Conservation (phyloP, 2,329 filamentous ascomycete species). For the Colletotrichum eremochloae region DNA sequence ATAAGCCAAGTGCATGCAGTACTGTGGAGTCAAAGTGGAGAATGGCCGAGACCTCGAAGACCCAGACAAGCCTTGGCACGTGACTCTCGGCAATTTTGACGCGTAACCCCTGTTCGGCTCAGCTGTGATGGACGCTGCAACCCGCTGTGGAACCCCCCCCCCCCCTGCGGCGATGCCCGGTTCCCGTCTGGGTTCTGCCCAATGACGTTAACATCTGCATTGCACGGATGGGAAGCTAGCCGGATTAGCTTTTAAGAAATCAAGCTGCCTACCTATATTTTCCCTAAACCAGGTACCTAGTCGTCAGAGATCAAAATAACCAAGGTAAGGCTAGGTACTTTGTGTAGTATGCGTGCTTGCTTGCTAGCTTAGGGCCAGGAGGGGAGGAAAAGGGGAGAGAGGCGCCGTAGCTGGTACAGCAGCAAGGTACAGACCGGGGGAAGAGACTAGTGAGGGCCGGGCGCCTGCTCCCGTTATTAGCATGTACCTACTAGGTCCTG, state of each 20-base stretch:
- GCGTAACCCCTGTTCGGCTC: conserved; percentile 28
- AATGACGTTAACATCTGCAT: conserved; percentile 23
- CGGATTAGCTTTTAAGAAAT: conserved; percentile 12
- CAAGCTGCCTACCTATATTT: not conserved
- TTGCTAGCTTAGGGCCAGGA: too few relatives aligned
- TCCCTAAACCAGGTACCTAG: too few relatives aligned
- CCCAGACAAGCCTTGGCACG: conserved; percentile 34
- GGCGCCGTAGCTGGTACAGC: not conserved
- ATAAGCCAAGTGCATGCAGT: conserved; percentile 13
- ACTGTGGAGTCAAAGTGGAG: not conserved
- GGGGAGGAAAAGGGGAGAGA: not conserved
- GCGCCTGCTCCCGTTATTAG: conserved; percentile 13
- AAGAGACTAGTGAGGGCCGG: not conserved
- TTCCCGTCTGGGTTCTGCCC: conserved; percentile 5
- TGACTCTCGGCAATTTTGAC: conserved; percentile 36
- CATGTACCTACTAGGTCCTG: too few relatives aligned
- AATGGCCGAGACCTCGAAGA: conserved; percentile 2
- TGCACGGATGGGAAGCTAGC: conserved; percentile 18
- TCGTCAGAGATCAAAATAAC: too few relatives aligned
- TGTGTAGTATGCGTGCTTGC: too few relatives aligned
- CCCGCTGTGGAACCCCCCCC: not conserved
- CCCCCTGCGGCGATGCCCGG: conserved; percentile 22
- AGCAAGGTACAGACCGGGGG: too few relatives aligned
- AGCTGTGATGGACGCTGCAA: conserved; percentile 3
- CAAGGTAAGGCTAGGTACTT: too few relatives aligned